Percentiles rank a stretch among this genome's conserved stretches.
Conservation (phyloP, 1,284 basidiomycete genomes). For the Erythrobasidium hasegawianum region DNA sequence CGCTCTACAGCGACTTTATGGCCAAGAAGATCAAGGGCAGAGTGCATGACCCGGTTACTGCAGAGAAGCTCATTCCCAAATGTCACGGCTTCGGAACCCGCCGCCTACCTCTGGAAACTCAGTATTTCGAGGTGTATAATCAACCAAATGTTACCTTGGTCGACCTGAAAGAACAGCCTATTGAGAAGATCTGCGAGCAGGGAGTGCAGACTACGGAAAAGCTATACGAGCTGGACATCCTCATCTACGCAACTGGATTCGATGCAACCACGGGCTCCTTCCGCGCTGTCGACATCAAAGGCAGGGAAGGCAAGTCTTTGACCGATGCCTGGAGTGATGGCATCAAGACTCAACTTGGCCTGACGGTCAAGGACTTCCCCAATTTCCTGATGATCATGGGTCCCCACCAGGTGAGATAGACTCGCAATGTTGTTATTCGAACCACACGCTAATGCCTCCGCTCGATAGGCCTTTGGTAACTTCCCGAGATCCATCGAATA, state of each 20-base stretch:
- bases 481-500: neutral
- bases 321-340: slow-evolving; percentile 43
- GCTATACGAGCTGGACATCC: slow-evolving; percentile 37
- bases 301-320: slow-evolving; percentile 38
- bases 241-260: slow-evolving; percentile 44
- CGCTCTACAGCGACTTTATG: slow-evolving; percentile 43
- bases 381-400: slow-evolving; percentile 45
- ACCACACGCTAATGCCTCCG: too few species aligned
- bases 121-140: slow-evolving; percentile 44
- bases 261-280: slow-evolving; percentile 45
- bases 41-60: slow-evolving; percentile 42
- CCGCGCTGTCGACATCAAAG: slow-evolving; percentile 42
- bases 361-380: slow-evolving; percentile 42
- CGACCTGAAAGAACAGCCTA: slow-evolving; percentile 40
- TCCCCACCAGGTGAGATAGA: slow-evolving; percentile 37
- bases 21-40: slow-evolving; percentile 40
- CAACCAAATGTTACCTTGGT: slow-evolving; percentile 44
- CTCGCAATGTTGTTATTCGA: too few species aligned
- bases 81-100: slow-evolving; percentile 44
- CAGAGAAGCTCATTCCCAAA: slow-evolving; percentile 42
- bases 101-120: slow-evolving; percentile 41
- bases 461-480: neutral
- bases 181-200: slow-evolving; percentile 41
- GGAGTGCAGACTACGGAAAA: slow-evolving; percentile 40
- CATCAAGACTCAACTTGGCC: slow-evolving; percentile 41